Conservation (phyloP, 805 yeast species). For the Lachancea kluyveri region DNA sequence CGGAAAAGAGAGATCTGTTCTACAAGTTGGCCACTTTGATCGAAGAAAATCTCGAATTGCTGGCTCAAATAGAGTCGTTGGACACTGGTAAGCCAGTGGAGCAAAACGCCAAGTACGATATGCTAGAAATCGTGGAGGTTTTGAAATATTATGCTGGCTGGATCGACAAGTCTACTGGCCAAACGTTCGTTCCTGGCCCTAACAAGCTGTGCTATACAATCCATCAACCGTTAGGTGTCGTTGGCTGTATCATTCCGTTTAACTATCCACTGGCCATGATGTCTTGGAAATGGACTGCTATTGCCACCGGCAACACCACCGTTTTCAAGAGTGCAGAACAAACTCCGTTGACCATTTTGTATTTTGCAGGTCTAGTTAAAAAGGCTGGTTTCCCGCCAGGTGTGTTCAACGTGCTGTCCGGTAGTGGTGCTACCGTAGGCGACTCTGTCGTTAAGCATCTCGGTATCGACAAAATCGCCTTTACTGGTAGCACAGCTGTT, state of each 20-base stretch:
- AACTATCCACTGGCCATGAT: conserved; percentile 47
- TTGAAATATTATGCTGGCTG: conserved; percentile 68
- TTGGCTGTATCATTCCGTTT: conserved; percentile 49
- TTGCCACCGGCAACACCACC: conserved; percentile 43
- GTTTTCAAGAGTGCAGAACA: conserved; percentile 45
- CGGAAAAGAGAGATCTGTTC: conserved; percentile 40
- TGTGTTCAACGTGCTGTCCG: conserved; percentile 41
- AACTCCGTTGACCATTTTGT: conserved; percentile 43
- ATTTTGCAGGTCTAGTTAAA: conserved; percentile 36
- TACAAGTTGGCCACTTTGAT: conserved; percentile 46
- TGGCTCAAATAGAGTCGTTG: conserved; percentile 52
- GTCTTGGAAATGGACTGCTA: conserved; percentile 43
- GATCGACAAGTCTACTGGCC: conserved; percentile 66
- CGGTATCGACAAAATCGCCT: conserved; percentile 45
- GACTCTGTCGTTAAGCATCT: conserved; percentile 40
- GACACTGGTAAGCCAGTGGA: conserved; percentile 55
- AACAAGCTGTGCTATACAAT: conserved; percentile 48
- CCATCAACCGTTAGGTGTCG: conserved; percentile 49
- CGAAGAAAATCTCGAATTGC: conserved; percentile 40
- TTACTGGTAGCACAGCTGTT: conserved; percentile 49
- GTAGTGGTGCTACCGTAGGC: conserved; percentile 41
- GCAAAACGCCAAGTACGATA: conserved; percentile 51
- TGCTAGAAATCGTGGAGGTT: conserved; percentile 48
- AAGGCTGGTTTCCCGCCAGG: conserved; percentile 47
- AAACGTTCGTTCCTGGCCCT: conserved; percentile 52